Base-by-base conservation (phyloP, 2,329 filamentous ascomycete genomes). In the Colletotrichum salicis region DNA sequence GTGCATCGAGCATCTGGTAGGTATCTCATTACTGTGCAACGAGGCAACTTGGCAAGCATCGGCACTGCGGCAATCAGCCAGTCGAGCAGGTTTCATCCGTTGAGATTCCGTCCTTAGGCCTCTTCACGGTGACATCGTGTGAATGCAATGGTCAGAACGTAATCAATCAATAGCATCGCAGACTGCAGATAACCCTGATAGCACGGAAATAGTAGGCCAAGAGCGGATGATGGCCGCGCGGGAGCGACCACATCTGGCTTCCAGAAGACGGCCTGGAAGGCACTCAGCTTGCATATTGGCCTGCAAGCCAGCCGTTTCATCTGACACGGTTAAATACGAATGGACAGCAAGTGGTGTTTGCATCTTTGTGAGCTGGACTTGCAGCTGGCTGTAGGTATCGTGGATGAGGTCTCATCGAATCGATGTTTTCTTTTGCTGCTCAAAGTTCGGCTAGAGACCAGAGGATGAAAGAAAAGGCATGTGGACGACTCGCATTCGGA, bases 241-340 rank as follows among this genome's bases (percentile, higher is more conserved):
- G 66, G 24, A 48, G 45, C 24, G 13, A 35, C 33, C 55, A 60
- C 27, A 58, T 61, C 31, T 48, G 15, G 35, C 62, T 66, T 70
- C 62, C 35, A 60, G 45, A 67, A 45, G 6, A 31, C 56, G 19
- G 55, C 63, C 45, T 60, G 33, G 56, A 51, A 51, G 19, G 8
- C 8, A 41, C 65, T 33, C 24, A 45, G 31, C 15, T 33, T 59
- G 31, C 55, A 48, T 35, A 22, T 60, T 13, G 29, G 33, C 48
- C 22, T 60, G 27, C 67, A 51, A 54, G 62, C 13, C 35, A 15
- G 67, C 35, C 45, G 22, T 60, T 29, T 66, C 62, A 66, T 56
- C 4, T 51, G 33, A 3, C 22, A 27, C 1, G 35, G 48, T 52
- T 24, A 13, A 27, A 55, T n/a, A 19, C 11, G 12, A n/a, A 19